Conservation (phyloP, 108 stramenopile genomes). For the Skeletonema grethae region DNA sequence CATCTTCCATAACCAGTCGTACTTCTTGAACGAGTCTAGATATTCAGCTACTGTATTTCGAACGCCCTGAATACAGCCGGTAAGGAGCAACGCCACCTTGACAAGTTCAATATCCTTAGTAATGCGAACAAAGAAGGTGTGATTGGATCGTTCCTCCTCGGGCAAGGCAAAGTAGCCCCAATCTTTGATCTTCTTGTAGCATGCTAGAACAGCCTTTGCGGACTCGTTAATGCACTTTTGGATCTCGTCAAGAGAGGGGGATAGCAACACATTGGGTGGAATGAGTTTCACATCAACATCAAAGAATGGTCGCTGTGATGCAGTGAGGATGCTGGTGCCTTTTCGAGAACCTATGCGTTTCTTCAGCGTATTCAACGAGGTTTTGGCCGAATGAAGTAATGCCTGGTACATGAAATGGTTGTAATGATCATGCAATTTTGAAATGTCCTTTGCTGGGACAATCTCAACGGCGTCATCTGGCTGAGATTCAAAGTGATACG, state of each 20-base stretch:
- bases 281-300: constrained; percentile 89
- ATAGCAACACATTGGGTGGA: constrained; percentile 69
- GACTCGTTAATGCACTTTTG: constrained; percentile 88
- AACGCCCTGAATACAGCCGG: constrained; percentile 88
- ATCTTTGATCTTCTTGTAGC: constrained; percentile 83
- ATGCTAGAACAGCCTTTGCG: constrained; percentile 83
- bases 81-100: constrained; percentile 86
- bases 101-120: constrained; percentile 92
- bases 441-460: constrained; percentile 67
- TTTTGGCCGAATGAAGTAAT: constrained; percentile 84
- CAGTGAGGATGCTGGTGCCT: constrained; percentile 54
- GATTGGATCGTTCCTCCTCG: constrained; percentile 35
- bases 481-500: constrained; percentile 74
- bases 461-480: constrained; percentile 51
- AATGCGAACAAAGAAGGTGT: constrained; percentile 87
- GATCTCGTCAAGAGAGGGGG: constrained; percentile 86
- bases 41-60: constrained; percentile 88
- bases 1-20: constrained; percentile 89
- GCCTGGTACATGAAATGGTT: constrained; percentile 94
- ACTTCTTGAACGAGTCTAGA: constrained; percentile 65
- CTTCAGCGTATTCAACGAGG: constrained; percentile 90
- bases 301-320: constrained; percentile 78
- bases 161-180: constrained; percentile 53
- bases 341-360: constrained; percentile 73
- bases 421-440: constrained; percentile 87